A percentile compares a stretch with the other conserved stretches of the same genome.
Evolutionary conservation across 2,329 filamentous ascomycete species (phyloP).

Genomic region (Venturiaceae sp.): DNA sequence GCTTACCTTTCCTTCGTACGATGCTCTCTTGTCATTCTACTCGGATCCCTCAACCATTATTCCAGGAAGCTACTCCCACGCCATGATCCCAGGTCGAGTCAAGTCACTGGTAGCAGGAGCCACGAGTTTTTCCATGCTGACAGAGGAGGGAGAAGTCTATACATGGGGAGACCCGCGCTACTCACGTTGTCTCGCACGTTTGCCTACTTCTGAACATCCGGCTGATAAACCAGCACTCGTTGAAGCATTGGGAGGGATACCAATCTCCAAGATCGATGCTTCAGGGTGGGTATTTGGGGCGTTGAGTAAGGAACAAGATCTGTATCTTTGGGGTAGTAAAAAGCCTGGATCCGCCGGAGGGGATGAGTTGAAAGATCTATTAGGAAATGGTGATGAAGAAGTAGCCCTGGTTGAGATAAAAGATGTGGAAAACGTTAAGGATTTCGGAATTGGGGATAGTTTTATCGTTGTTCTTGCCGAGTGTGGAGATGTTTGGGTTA

Average conservation of each 20-base stretch:
- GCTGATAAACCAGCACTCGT: background rate
- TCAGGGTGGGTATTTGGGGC: conserved; percentile 2
- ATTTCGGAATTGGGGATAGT: conserved; percentile 8
- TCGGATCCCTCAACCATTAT: background rate
- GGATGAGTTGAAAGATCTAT: background rate
- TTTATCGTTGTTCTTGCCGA: conserved; percentile 8
- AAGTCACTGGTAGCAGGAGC: background rate
- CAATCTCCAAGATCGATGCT: background rate
- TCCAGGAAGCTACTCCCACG: background rate
- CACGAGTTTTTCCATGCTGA: conserved; percentile 1
- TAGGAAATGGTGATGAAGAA: conserved; percentile 1
- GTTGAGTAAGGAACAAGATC: conserved; percentile 2
- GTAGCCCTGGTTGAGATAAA: background rate
- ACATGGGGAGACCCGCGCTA: conserved; percentile 6
- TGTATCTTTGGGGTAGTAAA: conserved; percentile 4
- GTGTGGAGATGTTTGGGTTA: conserved; percentile 5
- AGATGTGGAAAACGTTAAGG: conserved; percentile 12
- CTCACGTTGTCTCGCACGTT: background rate
- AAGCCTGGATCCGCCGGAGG: background rate
- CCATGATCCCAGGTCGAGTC: background rate
- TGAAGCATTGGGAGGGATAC: conserved; percentile 1
- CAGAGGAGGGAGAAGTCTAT: background rate
- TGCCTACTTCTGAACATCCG: background rate
- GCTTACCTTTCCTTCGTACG: background rate
- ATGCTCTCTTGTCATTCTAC: background rate